Conservation (phyloP, 805 yeast species). For the Candida insectalens region DNA sequence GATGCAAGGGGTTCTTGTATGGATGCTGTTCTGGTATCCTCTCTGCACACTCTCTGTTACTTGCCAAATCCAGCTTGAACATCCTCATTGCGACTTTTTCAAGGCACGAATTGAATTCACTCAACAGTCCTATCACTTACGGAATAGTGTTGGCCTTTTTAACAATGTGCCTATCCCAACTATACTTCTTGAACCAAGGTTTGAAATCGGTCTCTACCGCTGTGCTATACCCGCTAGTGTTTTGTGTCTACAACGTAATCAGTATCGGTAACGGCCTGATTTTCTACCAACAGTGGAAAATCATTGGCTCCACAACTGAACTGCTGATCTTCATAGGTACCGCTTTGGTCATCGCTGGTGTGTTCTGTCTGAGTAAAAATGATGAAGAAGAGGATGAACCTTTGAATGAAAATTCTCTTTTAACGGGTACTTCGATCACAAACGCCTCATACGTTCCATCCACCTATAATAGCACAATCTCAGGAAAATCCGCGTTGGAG, state of each 20-base stretch:
- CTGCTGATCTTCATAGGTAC: slow-evolving; percentile 35
- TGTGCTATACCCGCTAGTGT: slow-evolving; percentile 74
- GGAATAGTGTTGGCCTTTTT: slow-evolving; percentile 45
- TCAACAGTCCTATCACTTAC: slow-evolving; percentile 35
- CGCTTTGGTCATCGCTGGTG: slow-evolving; percentile 54
- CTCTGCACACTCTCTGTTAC: slow-evolving; percentile 75
- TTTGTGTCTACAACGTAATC: slow-evolving; percentile 69
- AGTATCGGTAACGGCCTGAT: slow-evolving; percentile 60
- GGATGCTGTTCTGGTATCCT: slow-evolving; percentile 68
- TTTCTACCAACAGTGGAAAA: slow-evolving; percentile 41
- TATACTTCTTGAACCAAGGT: slow-evolving; percentile 67
- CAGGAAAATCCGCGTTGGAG: neutral
- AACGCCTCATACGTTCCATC: no score
- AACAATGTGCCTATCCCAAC: slow-evolving; percentile 57
- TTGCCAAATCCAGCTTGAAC: slow-evolving; percentile 81
- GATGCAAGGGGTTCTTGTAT: slow-evolving; percentile 47
- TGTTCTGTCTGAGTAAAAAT: slow-evolving; percentile 40
- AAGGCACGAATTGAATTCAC: slow-evolving; percentile 19
- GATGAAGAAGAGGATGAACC: neutral
- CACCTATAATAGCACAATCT: neutral
- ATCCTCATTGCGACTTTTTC: slow-evolving; percentile 39
- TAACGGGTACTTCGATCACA: neutral
- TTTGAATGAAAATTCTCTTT: neutral
- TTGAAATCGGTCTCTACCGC: slow-evolving; percentile 63
- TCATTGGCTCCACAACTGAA: slow-evolving; percentile 25